Evolutionary conservation across 495 filamentous ascomycete species (phyloP), one percentile per base, ranked within the genome.

Genomic region (Hypoxylon fragiforme): DNA sequence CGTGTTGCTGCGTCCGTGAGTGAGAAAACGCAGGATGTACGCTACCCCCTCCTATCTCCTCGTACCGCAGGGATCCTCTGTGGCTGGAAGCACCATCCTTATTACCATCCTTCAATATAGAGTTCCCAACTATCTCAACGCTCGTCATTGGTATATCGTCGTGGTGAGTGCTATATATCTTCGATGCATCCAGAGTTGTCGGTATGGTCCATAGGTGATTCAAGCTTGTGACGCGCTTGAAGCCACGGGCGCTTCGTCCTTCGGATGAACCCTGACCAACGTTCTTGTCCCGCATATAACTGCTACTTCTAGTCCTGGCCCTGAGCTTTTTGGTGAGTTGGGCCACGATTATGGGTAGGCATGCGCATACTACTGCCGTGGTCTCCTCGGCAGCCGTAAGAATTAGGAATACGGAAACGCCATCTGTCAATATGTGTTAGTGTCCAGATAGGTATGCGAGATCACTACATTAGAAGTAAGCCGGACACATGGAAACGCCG

Each of bases 321-420:
- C 32, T 50, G 26, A 44, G 40, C 22, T 20, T 54, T 15, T n/a
- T 55, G 7, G 40, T 39, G 6, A 65, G 12, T 12, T 57, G 62
- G 0, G 62, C 57, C 13, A 44, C 43, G 3, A 65, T 34, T 3
- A 65, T 45, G 9, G 62, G 62, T 7, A 65, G 20, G 15, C 57
- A 52, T 19, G 62, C 62, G 42, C 62, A 65, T 2, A 62, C 62
- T 18, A 65, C 54, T 5, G 62, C 62, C n/a, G 54, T 52, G 4
- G 62, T 62, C 54, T 65, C 62, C 19, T 58, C 62, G 14, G 62
- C 57, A n/a, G 57, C 62, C 2, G 58, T 65, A 8, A 62, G 54
- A 24, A 62, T 54, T 9, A 65, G 28, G 50, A 62, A 65, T 20
- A 61, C 20, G 18, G 57, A 49, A 21, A 65, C 62, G 9, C 62